Evolutionary conservation across 2,329 filamentous ascomycete species (phyloP).

Genomic region (Penicillium verrucosum): DNA sequence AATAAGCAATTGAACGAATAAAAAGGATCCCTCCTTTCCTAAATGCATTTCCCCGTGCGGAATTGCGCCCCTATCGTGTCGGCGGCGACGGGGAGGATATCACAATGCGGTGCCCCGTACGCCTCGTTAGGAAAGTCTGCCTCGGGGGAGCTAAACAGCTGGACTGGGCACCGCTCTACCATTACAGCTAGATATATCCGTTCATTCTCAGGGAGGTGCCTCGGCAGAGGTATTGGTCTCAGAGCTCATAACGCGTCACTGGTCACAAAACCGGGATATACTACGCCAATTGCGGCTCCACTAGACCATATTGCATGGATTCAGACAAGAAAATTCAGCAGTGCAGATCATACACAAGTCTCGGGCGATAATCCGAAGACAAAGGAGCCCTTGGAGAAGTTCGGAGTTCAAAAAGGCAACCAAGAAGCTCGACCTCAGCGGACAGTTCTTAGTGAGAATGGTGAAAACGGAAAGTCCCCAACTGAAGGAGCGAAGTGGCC

Average conservation of each 20-base stretch:
- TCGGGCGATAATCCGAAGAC: constrained; percentile 31
- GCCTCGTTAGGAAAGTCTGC: constrained; percentile 1
- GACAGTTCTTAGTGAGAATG: constrained; percentile 28
- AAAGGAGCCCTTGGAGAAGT: constrained; percentile 35
- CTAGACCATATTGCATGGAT: background rate
- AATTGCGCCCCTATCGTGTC: constrained; percentile 13
- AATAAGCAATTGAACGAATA: background rate
- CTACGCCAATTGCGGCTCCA: background rate
- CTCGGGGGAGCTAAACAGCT: background rate
- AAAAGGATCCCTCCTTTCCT: background rate
- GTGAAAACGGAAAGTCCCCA: constrained; percentile 17
- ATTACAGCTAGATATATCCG: background rate
- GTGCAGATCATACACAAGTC: constrained; percentile 16
- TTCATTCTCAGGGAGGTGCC: background rate
- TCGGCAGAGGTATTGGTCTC: background rate
- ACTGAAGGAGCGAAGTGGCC: constrained; percentile 21
- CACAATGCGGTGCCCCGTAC: background rate
- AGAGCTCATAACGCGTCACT: background rate
- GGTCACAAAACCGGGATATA: background rate
- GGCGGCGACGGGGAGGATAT: constrained; percentile 1
- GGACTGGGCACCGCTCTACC: background rate
- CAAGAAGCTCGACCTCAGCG: constrained; percentile 23
- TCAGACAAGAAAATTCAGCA: constrained; percentile 16
- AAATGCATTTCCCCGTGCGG: constrained; percentile 12
- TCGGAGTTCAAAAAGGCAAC: constrained; percentile 37